Percentiles rank a stretch among this genome's conserved stretches.
Conservation (phyloP, 2,329 filamentous ascomycete genomes). For the Neofusicoccum laricinum region DNA sequence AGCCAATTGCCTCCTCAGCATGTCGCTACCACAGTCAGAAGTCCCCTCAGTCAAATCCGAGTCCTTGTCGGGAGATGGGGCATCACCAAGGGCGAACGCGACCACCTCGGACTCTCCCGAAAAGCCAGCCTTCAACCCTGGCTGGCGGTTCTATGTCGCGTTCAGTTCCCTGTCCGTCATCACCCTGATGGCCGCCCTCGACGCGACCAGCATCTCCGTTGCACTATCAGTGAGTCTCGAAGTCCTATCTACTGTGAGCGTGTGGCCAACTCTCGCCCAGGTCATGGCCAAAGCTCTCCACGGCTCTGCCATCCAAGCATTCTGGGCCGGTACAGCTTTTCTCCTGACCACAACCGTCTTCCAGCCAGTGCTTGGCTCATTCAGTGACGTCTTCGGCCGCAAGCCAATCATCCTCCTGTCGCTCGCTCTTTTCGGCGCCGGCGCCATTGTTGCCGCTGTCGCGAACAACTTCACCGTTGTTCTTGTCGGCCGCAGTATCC, state of each 20-base stretch:
- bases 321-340: slow-evolving; percentile 42
- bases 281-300: slow-evolving; percentile 36
- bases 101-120: background rate
- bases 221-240: slow-evolving; percentile 45
- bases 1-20: background rate
- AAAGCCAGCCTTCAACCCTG: background rate
- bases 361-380: slow-evolving; percentile 39
- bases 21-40: background rate
- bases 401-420: slow-evolving; percentile 37
- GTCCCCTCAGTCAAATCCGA: background rate
- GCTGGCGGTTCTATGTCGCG: slow-evolving; percentile 28
- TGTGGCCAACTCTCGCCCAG: slow-evolving; percentile 19
- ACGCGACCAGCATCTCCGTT: slow-evolving; percentile 64
- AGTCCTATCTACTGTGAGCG: background rate
- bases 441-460: slow-evolving; percentile 35
- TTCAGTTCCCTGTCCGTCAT: slow-evolving; percentile 54
- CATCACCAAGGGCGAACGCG: background rate
- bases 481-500: slow-evolving; percentile 36
- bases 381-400: slow-evolving; percentile 41
- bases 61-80: background rate
- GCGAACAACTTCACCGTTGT: slow-evolving; percentile 39
- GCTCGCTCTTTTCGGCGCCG: slow-evolving; percentile 35
- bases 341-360: slow-evolving; percentile 40
- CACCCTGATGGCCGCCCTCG: slow-evolving; percentile 61
- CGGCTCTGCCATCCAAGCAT: slow-evolving; percentile 40